These are phyloP conservation scores for Hyphodiscus hymeniophilus DNA, from an alignment of 495 filamentous ascomycete species.

Conservation along the genomic window DNA sequence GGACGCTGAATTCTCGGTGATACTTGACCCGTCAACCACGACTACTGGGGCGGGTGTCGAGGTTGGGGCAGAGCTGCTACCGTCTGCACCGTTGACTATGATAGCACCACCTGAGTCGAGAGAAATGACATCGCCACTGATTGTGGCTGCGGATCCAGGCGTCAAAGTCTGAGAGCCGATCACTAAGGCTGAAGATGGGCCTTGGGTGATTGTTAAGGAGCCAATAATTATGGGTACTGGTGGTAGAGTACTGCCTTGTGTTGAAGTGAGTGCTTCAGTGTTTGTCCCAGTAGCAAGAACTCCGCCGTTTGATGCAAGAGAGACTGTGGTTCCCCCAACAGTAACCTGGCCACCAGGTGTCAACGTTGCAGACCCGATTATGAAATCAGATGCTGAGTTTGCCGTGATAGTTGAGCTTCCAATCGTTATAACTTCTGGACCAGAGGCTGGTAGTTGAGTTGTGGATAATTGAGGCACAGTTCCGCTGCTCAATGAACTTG, in stretches of 20 bases:
- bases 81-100: neutral
- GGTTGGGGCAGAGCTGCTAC: neutral
- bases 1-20: constrained; percentile 12
- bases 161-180: constrained; percentile 16
- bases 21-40: constrained; percentile 7
- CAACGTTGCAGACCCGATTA: neutral
- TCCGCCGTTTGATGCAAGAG: neutral
- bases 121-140: neutral
- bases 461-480: neutral
- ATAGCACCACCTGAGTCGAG: neutral
- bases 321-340: neutral
- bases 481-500: too few relatives aligned
- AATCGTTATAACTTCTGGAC: neutral
- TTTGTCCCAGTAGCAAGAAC: neutral
- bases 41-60: constrained; percentile 4
- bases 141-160: constrained; percentile 4
- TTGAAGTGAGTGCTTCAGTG: neutral
- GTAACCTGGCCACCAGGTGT: neutral
- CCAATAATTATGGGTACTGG: constrained; percentile 8
- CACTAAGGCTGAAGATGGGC: constrained; percentile 7
- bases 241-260: neutral
- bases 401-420: neutral
- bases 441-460: neutral
- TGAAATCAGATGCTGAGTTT: neutral
- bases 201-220: constrained; percentile 6